These are phyloP conservation scores for Umbelopsis sp. DNA, from an alignment of 371 early-diverging fungal species.

Conservation along the genomic window DNA sequence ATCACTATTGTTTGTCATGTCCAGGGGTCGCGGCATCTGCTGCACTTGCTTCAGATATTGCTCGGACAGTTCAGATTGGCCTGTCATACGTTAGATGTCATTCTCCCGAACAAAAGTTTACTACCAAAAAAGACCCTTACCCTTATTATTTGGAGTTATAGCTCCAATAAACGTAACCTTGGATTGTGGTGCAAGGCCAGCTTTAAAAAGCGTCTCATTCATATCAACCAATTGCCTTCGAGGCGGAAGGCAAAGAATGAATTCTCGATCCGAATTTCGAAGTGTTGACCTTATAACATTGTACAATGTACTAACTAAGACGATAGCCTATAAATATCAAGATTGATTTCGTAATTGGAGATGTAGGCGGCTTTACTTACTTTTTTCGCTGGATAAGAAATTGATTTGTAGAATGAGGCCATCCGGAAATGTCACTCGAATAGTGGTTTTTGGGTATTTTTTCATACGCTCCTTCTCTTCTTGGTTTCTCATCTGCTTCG, in stretches of 20 bases:
- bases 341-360: background rate
- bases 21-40: slow-evolving; percentile 26
- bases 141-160: slow-evolving; percentile 25
- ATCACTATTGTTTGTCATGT: slow-evolving; percentile 13
- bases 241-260: slow-evolving; percentile 51
- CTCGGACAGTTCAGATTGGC: slow-evolving; percentile 25
- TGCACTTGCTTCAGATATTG: slow-evolving; percentile 38
- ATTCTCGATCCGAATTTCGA: slow-evolving; percentile 46
- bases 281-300: slow-evolving; percentile 42
- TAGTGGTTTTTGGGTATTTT: slow-evolving; percentile 49
- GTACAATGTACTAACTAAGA: slow-evolving; percentile 46
- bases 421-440: slow-evolving; percentile 53
- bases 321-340: background rate
- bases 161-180: slow-evolving; percentile 54
- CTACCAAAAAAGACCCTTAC: slow-evolving; percentile 17
- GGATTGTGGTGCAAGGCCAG: slow-evolving; percentile 51
- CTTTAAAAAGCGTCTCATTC: slow-evolving; percentile 41
- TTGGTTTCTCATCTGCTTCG: slow-evolving; percentile 46
- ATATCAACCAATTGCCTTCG: slow-evolving; percentile 46
- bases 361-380: slow-evolving; percentile 19
- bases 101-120: too few species aligned
- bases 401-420: slow-evolving; percentile 43
- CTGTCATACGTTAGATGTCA: slow-evolving; percentile 9
- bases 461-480: slow-evolving; percentile 51
- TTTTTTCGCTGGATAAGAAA: slow-evolving; percentile 49